Base-by-base conservation (phyloP, 176 grass and related monocot species). In the Eleusine indica region DNA sequence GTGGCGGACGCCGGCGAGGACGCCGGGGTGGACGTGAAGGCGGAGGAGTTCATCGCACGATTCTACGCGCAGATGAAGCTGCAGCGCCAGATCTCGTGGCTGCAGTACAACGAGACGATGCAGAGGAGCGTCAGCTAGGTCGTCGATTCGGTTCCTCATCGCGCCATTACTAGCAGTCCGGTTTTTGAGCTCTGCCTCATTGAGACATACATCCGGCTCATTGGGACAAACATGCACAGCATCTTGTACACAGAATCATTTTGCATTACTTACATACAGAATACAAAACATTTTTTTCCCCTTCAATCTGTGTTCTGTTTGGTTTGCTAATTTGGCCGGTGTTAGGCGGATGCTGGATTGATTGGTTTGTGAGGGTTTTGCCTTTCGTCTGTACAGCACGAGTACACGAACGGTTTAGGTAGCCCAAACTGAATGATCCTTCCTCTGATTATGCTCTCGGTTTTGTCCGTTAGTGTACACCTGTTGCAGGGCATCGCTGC, bases 51-150 rank as follows among this genome's bases (percentile, higher is more conserved):
- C 79, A 95, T 98, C 69, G 83, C 93, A 0, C 88, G 71, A 53
- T 98, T 98, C 76, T 78, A 95, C 53, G 85, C 89, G 69, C 82
- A 98, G 83, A 93, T 98, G 80, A 93, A 82, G 57, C 83, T 98
- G 80, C 91, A 98, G 82, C 68, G 91, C 3, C 93, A 91, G 82
- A 81, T 86, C 35, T 93, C 92, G 0, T 92, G 78, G 70, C 82
- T 93, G 6, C 89, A 86, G 62, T 90, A 93, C 64, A 93, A 91
- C 77, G 82, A 97, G 81, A 93, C 91, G 94, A 83, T 97, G 85
- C 39, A 89, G 74, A 93, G 87, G 80, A 89, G 94, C 75, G 1
- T 77, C 73, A 65, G 83, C 70, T 89, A 82, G 75, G 68, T 28
- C 3, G 5, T 62, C 35, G 5, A 2, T 28, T 38, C 4, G 29